Evolutionary conservation across 805 yeast species (phyloP), one percentile per base, ranked within the genome.

Genomic region (Yarrowia sp.): DNA sequence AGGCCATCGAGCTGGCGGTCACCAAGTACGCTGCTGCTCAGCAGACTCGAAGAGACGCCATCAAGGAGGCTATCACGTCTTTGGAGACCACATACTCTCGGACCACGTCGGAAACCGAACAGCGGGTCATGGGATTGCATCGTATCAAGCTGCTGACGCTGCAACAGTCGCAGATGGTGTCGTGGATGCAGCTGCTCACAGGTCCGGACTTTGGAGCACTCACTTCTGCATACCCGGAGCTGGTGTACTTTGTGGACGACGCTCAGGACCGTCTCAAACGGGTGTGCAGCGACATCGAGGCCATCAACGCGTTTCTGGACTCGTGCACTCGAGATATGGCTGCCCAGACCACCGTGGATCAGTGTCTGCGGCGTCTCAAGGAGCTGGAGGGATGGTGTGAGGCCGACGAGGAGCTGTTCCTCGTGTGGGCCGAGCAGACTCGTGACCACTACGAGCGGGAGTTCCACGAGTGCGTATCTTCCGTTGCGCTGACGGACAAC

Each of bases 1-100:
- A 52, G 16, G 67, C 58, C 1, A 35, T 51, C 7, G 41, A 33
- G 9, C 41, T 16, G 24, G 71, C 73, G 1, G 40, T 70, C 11
- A 65, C 62, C 11, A 66, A 66, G 56, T 54, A 28, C 21, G 43
- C 33, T 5, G 36, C 58, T 9, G 48, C 54, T 11, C 66, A 69
- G 12, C 33, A 21, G 17, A 52, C 46, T 7, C 48, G 69, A 40
- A 43, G 49, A 16, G 36, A 52, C 7, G 66, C 68, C 16, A 33
- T 71, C 12, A 43, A 46, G 24, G 69, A 69, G 28, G 71, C 72
- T 12, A 40, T 66, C 9, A 36, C 63, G 11, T 58, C 63, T 1
- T 30, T 58, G 22, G 46, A 65, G 21, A 38, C 35, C 12, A 62
- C 66, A 8, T 52, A 65, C 43, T 62, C 66, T 6, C 41, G 59